phyloP scores from a whole-genome alignment of 345 rosid genomes.

The Corchorus olitorius region DNA sequence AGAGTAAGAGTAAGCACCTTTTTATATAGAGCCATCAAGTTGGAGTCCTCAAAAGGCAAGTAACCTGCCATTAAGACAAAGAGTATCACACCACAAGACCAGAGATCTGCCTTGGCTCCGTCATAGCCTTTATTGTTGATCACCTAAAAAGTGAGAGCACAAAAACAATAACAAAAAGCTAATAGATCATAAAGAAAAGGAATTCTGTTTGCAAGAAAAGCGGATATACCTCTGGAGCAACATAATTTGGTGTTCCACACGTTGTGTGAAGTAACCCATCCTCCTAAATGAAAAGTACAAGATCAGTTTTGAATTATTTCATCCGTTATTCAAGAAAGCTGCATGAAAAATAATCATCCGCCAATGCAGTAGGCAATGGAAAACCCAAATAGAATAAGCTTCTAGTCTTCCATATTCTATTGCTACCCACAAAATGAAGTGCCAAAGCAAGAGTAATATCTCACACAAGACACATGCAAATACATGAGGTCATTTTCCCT shows the following conservation, averaged over 20 bases:
- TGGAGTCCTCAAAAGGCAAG: constrained; percentile 94
- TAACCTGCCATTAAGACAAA: constrained; percentile 97
- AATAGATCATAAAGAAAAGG: background rate
- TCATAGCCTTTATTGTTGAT: constrained; percentile 95
- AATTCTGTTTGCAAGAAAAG: constrained; percentile 22
- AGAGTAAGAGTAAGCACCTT: constrained; percentile 47
- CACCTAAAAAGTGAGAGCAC: constrained; percentile 50
- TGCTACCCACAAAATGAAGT: background rate
- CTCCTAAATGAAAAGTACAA: constrained; percentile 50
- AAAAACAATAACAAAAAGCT: constrained; percentile 19
- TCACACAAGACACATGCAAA: background rate
- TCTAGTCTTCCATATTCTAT: background rate
- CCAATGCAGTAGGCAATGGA: background rate
- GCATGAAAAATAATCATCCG: background rate
- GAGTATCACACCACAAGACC: constrained; percentile 99
- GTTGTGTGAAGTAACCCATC: constrained; percentile 98
- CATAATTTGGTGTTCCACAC: constrained; percentile 99
- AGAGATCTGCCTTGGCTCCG: constrained; percentile 95
- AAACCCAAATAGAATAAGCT: constrained; percentile 4
- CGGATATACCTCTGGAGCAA: constrained; percentile 93
- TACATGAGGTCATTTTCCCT: background rate
- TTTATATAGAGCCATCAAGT: constrained; percentile 74
- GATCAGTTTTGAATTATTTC: constrained; percentile 20
- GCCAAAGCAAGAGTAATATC: background rate
- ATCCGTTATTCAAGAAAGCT: background rate